Conservation (phyloP, 495 filamentous ascomycete genomes). For the Thermothielavioides terrestris region DNA sequence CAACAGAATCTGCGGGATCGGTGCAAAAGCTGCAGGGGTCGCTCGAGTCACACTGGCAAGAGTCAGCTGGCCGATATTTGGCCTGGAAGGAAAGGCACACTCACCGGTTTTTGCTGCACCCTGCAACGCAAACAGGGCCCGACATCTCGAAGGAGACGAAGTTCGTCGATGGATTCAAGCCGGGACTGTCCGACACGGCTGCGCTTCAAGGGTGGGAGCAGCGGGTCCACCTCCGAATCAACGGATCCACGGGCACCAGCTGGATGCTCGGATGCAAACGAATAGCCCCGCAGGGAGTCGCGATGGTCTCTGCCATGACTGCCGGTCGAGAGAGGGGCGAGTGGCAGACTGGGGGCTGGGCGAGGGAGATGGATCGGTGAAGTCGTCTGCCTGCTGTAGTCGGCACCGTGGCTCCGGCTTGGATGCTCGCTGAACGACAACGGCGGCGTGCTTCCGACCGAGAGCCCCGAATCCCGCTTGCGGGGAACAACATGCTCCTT, state of each 20-base stretch:
- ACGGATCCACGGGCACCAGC: slow-evolving; percentile 32
- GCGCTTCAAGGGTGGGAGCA: slow-evolving; percentile 41
- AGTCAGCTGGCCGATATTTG: slow-evolving; percentile 6
- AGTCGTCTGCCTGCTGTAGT: slow-evolving; percentile 24
- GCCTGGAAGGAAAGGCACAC: slow-evolving; percentile 15
- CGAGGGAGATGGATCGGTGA: slow-evolving; percentile 34
- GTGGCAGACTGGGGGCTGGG: slow-evolving; percentile 28
- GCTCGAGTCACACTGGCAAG: slow-evolving; percentile 37
- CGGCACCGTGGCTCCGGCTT: slow-evolving; percentile 23
- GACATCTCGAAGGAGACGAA: slow-evolving; percentile 36
- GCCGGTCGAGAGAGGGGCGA: slow-evolving; percentile 31
- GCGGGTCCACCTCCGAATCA: slow-evolving; percentile 43
- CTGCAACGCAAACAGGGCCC: slow-evolving; percentile 41
- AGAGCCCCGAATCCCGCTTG: slow-evolving; percentile 40
- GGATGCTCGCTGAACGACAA: slow-evolving; percentile 30
- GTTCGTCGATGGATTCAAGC: slow-evolving; percentile 43
- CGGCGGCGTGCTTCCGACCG: slow-evolving; percentile 30
- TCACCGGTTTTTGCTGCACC: slow-evolving; percentile 31
- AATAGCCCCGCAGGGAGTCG: slow-evolving; percentile 36
- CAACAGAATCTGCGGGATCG: slow-evolving; percentile 25
- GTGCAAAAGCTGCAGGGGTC: slow-evolving; percentile 37
- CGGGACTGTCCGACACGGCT: slow-evolving; percentile 40
- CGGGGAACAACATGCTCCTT: slow-evolving; percentile 33
- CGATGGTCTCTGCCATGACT: slow-evolving; percentile 35
- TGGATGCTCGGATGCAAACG: slow-evolving; percentile 34